Conservation (phyloP, 306 rosid species). For the peach (Prunus persica) region Prunus_persica_NCBIv2 NC_034014.1:6221501-6222000, state of each 20-base stretch:
- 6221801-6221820: neutral
- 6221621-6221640: no score
- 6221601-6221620: no score
- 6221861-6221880: neutral
- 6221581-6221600: no score
- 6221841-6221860: neutral
- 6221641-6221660: no score
- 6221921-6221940: neutral
- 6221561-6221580: no score
- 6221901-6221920: constrained; percentile 6
- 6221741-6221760: neutral
- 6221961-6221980: constrained; percentile 18
- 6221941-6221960: neutral
- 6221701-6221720: neutral
- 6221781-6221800: neutral
- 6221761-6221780: neutral
- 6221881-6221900: constrained; percentile 3
- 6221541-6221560: no score
- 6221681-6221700: neutral
- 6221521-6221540: no score
- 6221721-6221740: neutral
- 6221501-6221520: no score
- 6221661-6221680: neutral
- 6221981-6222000: constrained; percentile 10
- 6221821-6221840: neutral